A percentile compares a stretch with the other conserved stretches of the same genome.
Conservation (phyloP, 495 filamentous ascomycete species). For the Xylaria scruposa region DNA sequence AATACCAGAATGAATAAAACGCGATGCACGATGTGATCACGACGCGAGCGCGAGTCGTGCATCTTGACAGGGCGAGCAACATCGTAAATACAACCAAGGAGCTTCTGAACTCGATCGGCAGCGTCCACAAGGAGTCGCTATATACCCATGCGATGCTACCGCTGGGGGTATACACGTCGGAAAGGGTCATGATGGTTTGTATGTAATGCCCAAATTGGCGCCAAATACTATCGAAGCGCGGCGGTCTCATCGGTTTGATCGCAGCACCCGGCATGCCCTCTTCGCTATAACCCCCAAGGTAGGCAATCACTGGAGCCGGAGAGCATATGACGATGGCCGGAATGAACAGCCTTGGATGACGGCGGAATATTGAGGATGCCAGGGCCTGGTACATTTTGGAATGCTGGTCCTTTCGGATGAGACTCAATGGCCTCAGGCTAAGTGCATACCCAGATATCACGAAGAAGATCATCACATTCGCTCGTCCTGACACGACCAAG, state of each 20-base stretch:
- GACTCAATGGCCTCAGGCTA: conserved; percentile 55
- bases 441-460: conserved; percentile 60
- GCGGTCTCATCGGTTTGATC: conserved; percentile 17
- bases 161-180: conserved; percentile 1
- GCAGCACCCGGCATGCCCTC: conserved; percentile 16
- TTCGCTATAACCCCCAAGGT: conserved; percentile 7
- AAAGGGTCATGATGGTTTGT: background rate
- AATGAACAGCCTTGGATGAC: conserved; percentile 53
- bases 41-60: conserved; percentile 39
- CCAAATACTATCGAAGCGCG: conserved; percentile 15
- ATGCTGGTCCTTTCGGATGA: conserved; percentile 54
- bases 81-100: conserved; percentile 55
- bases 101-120: conserved; percentile 50
- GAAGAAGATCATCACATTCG: conserved; percentile 60
- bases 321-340: conserved; percentile 38
- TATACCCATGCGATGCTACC: conserved; percentile 23
- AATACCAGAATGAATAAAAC: conserved; percentile 21
- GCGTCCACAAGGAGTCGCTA: conserved; percentile 52
- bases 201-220: conserved; percentile 17
- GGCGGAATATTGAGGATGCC: conserved; percentile 54
- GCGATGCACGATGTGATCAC: conserved; percentile 14
- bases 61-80: conserved; percentile 49
- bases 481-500: conserved; percentile 52
- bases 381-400: conserved; percentile 40
- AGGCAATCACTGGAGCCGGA: conserved; percentile 20